A percentile compares a stretch with the other conserved stretches of the same genome.
These are phyloP conservation scores for Actinomortierella wolfii DNA, from an alignment of 371 early-diverging fungal genomes.

Conservation along the genomic window DNA sequence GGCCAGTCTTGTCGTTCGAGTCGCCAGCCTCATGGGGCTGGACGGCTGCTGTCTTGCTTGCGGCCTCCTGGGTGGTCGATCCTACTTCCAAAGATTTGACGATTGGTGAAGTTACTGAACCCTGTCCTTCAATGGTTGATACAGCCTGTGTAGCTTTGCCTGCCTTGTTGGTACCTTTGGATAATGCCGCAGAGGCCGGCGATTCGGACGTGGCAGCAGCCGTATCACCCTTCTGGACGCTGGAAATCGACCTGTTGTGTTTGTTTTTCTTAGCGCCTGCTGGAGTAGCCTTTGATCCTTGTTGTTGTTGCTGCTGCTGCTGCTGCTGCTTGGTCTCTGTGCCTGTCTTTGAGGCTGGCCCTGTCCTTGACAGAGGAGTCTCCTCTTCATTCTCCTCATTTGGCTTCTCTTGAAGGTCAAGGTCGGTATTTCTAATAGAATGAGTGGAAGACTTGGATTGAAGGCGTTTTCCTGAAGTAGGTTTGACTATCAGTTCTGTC, in stretches of 20 bases:
- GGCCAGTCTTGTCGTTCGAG: too few species aligned
- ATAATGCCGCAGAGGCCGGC: background rate
- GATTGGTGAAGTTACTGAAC: too few species aligned
- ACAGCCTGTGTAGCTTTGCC: too few species aligned
- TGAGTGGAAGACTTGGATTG: slow-evolving; percentile 5
- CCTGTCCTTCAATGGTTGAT: too few species aligned
- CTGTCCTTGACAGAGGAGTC: background rate
- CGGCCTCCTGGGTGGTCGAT: too few species aligned
- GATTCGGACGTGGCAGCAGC: background rate
- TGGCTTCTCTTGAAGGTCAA: slow-evolving; percentile 2
- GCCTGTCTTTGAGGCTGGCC: background rate
- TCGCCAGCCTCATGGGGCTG: too few species aligned
- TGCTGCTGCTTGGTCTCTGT: slow-evolving; percentile 2
- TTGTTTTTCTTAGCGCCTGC: slow-evolving; percentile 7
- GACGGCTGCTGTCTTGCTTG: too few species aligned
- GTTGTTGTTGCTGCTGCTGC: background rate
- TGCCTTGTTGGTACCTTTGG: too few species aligned
- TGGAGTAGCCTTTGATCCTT: background rate
- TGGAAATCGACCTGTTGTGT: slow-evolving; percentile 11
- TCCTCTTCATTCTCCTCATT: background rate
- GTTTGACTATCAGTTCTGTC: slow-evolving; percentile 35
- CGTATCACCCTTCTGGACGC: background rate
- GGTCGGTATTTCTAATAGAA: slow-evolving; percentile 13
- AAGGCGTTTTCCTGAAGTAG: background rate
- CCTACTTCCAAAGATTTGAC: too few species aligned